A percentile compares a stretch with the other conserved stretches of the same genome.
Evolutionary conservation across 2,329 filamentous ascomycete genomes (phyloP).

Genomic region (Penicillium sp.): DNA sequence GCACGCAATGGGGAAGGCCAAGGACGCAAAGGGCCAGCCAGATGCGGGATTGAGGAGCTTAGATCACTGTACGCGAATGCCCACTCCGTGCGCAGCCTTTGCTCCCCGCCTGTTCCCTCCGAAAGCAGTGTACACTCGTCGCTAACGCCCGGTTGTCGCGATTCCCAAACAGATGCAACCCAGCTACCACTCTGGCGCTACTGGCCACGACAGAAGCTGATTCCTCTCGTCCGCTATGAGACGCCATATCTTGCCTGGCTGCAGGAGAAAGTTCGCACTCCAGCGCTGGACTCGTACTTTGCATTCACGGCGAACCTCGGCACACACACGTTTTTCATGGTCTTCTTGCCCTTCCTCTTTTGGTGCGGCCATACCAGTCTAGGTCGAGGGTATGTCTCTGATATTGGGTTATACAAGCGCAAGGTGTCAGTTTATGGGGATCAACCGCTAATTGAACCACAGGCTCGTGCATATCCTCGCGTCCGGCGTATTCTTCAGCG

Average conservation of each 20-base stretch:
- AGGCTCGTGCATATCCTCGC: conserved; percentile 71
- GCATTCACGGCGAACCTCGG: conserved; percentile 94
- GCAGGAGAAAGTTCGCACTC: conserved; percentile 77
- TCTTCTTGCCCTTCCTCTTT: conserved; percentile 89
- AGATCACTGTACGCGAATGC: conserved; percentile 64
- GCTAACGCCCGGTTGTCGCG: conserved; percentile 18
- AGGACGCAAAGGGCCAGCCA: conserved; percentile 40
- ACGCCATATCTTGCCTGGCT: conserved; percentile 89
- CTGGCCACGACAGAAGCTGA: conserved; percentile 72
- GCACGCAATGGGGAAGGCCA: conserved; percentile 37
- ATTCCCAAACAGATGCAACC: conserved; percentile 66
- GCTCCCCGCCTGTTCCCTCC: neutral
- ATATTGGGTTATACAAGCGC: neutral
- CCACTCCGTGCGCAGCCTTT: neutral
- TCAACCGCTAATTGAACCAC: conserved; percentile 17
- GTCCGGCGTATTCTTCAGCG: conserved; percentile 80
- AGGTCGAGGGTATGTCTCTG: conserved; percentile 74
- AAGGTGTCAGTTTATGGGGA: neutral
- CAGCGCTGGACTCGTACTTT: conserved; percentile 91
- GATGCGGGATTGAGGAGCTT: conserved; percentile 76
- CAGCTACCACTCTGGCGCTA: conserved; percentile 89
- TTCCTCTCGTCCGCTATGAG: conserved; percentile 90
- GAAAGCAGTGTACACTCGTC: neutral
- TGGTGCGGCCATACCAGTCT: conserved; percentile 89
- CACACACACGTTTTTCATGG: conserved; percentile 99